These are phyloP conservation scores for Aureobasidium sp. DNA, from an alignment of 2,329 filamentous ascomycete species.

Conservation along the genomic window DNA sequence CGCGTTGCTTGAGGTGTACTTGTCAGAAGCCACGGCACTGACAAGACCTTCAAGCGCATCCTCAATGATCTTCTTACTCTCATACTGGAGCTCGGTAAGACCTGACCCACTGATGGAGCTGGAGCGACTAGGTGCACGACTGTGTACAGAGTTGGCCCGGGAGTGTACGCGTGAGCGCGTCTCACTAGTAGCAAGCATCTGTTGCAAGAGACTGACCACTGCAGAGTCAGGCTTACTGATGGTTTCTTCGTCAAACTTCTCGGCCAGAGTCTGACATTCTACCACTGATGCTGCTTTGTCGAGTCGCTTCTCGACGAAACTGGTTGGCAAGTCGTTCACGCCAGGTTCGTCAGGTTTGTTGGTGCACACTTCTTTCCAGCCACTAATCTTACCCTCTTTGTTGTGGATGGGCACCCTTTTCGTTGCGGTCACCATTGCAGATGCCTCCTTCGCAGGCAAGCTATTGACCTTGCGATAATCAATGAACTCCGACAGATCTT, in stretches of 20 bases:
- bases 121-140: slow-evolving; percentile 3
- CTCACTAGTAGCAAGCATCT: slow-evolving; percentile 8
- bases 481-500: slow-evolving; percentile 10
- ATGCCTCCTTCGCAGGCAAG: background rate
- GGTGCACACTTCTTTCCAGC: slow-evolving; percentile 5
- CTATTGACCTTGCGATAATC: background rate
- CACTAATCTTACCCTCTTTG: slow-evolving; percentile 12
- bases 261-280: slow-evolving; percentile 4
- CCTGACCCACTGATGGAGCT: slow-evolving; percentile 9
- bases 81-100: slow-evolving; percentile 5
- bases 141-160: slow-evolving; percentile 2
- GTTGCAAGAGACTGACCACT: slow-evolving; percentile 2
- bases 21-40: slow-evolving; percentile 7
- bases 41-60: slow-evolving; percentile 12
- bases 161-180: slow-evolving; percentile 1
- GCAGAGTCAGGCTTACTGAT: slow-evolving; percentile 12
- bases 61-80: slow-evolving; percentile 13
- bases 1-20: background rate
- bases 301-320: background rate
- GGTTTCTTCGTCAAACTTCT: slow-evolving; percentile 7
- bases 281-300: background rate
- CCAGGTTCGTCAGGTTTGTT: background rate
- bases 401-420: slow-evolving; percentile 7
- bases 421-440: background rate
- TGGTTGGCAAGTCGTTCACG: slow-evolving; percentile 2